Conservation (phyloP, 352 stramenopile genomes). For the Phytophthora boehmeriae region DNA sequence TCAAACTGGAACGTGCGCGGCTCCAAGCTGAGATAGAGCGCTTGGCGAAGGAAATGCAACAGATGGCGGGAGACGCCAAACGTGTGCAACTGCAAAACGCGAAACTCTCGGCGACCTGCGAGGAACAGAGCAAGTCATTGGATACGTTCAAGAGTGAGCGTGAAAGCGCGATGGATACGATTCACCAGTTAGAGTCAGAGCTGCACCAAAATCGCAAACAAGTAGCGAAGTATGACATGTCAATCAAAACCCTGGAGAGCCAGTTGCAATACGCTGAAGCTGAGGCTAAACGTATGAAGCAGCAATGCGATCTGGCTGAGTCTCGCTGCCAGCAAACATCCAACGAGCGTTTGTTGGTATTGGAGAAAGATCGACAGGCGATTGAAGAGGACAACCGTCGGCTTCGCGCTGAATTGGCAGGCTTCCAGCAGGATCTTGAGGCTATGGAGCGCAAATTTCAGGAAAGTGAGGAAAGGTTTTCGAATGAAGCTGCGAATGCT, state of each 20-base stretch:
- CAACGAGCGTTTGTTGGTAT: conserved; percentile 55
- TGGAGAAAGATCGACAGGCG: conserved; percentile 58
- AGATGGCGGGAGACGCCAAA: conserved; percentile 46
- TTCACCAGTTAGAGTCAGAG: conserved; percentile 56
- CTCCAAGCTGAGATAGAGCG: conserved; percentile 61
- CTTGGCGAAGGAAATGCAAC: conserved; percentile 52
- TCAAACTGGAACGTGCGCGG: conserved; percentile 52
- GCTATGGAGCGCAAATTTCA: conserved; percentile 51
- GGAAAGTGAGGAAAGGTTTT: conserved; percentile 42
- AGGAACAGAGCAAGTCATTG: conserved; percentile 60
- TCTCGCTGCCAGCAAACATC: conserved; percentile 50
- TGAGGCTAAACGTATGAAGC: conserved; percentile 45
- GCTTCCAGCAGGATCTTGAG: conserved; percentile 57
- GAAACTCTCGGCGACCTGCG: conserved; percentile 55
- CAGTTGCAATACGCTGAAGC: conserved; percentile 46
- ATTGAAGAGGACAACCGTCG: conserved; percentile 65
- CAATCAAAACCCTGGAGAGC: conserved; percentile 48
- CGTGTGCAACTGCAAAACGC: conserved; percentile 56
- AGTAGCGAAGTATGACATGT: conserved; percentile 47
- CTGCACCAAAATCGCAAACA: conserved; percentile 45
- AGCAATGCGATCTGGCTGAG: conserved; percentile 46
- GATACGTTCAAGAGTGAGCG: conserved; percentile 54
- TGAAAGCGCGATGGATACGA: conserved; percentile 43
- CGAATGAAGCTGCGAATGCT: conserved; percentile 38
- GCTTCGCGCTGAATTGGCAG: conserved; percentile 49